Evolutionary conservation across 2,329 filamentous ascomycete species (phyloP), one percentile per base, ranked within the genome.

Genomic region (Ambrosiella xylebori): DNA sequence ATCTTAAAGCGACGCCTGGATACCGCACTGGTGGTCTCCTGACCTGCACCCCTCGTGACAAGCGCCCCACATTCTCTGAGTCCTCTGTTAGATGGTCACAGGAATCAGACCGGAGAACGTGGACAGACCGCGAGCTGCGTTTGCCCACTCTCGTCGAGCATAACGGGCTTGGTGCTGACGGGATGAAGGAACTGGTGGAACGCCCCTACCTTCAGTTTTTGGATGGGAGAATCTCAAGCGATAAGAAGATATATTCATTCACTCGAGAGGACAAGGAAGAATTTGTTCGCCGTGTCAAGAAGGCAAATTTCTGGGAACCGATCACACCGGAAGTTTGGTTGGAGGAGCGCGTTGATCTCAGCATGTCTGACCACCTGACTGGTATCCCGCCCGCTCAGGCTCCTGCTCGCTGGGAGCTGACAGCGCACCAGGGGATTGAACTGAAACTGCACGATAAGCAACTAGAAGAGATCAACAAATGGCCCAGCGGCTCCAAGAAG

Each of bases 151-250:
- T 59, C 8, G 35, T 44, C 8, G 35, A 37, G 17, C 49, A 54
- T 27, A n/a, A n/a, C 7, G 41, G 15, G 8, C 40, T 59, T 12
- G 58, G 58, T 12, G 15, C n/a, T 12, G 54, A 53, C 12, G 54
- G 54, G 9, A 51, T 49, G 19, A 50, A 45, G 47, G 37, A 15
- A 19, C 17, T 56, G 12, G 15, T 45, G 6, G 7, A 44, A 13
- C 58, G 58, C 11, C 45, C 47, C 7, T 4, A 53, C 37, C 36
- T 59, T 35, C 41, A 50, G 44, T 59, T 54, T 39, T 35, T 59
- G 12, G 58, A 59, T 35, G 57, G 57, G 3, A 44, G 35, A 27
- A 27, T 54, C 15, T 54, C 51, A 7, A 12, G 35, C 7, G 41
- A 45, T 15, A 12, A 35, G 35, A 45, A 19, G 3, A 47, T 39